Base-by-base conservation (phyloP, 1,284 basidiomycete genomes). In the Trametes polyzona region DNA sequence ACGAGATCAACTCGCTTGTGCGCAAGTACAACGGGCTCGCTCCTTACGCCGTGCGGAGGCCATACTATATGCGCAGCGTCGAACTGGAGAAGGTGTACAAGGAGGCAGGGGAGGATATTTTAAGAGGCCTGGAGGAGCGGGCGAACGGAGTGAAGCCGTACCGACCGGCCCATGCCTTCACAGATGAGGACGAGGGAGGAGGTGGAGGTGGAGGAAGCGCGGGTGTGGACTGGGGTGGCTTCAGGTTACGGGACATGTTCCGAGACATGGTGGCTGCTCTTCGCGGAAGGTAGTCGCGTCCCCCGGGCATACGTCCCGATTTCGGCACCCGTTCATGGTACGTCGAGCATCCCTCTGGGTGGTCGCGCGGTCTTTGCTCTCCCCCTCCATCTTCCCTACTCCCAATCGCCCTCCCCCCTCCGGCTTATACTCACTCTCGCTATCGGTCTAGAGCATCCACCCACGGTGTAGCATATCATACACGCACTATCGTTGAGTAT, bases 11-110 rank as follows among this genome's bases (percentile, higher is more conserved):
- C 72, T 77, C 82, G 10, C 74, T 89, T 7, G 86, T 93, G 30
- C 77, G 90, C 49, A 85, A 88, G 72, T 91, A 93, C 73, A 95
- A 95, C 67, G 86, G 83, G 10, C 72, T 90, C 36, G 92, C 92
- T 10, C 92, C 92, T 3, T 89, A 88, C 63, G 77, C 84, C 11
- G 90, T 88, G 19, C 79, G 92, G 16, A 75, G 88, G 40, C 74
- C 82, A 4, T 82, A 88, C 52, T 78, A 90, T 58, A 73, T 75
- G 32, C 78, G 81, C 19, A 75, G 78, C 10, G 73, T 69, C 17
- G 92, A 94, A 72, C 73, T 94, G 12, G 78, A 78, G 62, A 76
- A 73, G 59, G 70, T 82, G 52, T 87, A 86, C 66, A 74, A 77
- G 27, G 80, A 80, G 1, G 76, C 79, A 46, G 83, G 72, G 7